Percentiles rank a stretch among this genome's conserved stretches.
Evolutionary conservation across 176 grass and related monocot genomes (phyloP).

Genomic region (Rhynchospora tenuis): DNA sequence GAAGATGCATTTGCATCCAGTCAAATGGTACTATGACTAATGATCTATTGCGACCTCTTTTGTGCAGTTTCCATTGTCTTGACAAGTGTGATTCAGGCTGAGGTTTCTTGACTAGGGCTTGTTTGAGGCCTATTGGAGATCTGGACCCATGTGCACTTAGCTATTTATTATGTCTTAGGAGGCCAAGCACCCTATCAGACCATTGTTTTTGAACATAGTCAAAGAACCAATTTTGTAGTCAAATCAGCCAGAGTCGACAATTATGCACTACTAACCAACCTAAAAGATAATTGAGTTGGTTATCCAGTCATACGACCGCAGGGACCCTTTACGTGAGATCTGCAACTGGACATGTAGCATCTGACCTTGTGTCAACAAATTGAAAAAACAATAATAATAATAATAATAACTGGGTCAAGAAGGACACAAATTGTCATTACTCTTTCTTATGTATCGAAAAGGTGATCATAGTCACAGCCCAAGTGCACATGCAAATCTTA

Average conservation of each 20-base stretch:
- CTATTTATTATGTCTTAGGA: neutral
- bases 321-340: neutral
- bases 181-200: neutral
- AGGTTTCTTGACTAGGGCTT: neutral
- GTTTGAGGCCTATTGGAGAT: neutral
- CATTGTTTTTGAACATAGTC: neutral
- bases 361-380: neutral
- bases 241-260: neutral
- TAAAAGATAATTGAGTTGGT: neutral
- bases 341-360: neutral
- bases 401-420: neutral
- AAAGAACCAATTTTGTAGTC: neutral
- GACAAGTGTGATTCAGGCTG: neutral
- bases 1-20: slow-evolving; percentile 32
- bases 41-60: neutral
- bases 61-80: neutral
- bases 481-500: neutral
- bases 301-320: neutral
- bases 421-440: neutral
- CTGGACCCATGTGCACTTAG: neutral
- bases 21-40: slow-evolving; percentile 3
- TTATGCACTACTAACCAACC: neutral
- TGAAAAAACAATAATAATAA: too few relatives aligned
- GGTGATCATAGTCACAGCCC: neutral
- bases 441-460: neutral